Evolutionary conservation across 495 filamentous ascomycete genomes (phyloP), one percentile per base, ranked within the genome.

Genomic region (Parathielavia appendiculata): DNA sequence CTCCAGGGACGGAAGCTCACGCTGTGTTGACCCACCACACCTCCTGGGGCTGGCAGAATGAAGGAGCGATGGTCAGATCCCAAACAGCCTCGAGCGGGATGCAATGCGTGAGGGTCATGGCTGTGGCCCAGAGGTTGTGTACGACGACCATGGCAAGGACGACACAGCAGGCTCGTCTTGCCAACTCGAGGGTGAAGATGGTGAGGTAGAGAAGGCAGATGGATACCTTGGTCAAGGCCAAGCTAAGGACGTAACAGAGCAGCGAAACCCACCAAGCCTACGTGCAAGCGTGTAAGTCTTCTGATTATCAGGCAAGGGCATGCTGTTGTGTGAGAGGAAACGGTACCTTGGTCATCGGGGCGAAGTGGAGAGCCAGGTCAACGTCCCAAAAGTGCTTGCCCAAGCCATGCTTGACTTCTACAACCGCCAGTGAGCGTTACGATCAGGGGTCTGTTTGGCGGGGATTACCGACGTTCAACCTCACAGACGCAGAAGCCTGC

Each of bases 31-130:
- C 63, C 61, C 71, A 67, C 63, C 64, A 71, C 1, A 59, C 39
- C 8, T 47, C n/a, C 8, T 56, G 35, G 22, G 53, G 43, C 7
- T 69, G 59, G n/a, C 64, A 68, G 38, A 51, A 66, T 0, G 41
- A 54, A 4, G 56, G 48, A 1, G 34, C 16, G n/a, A 66, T 40
- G 0, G 35, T 41, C 0, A 7, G 8, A 47, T 75, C 64, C 72
- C 72, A 75, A 17, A 35, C 47, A 1, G 65, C 57, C 8, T 62
- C 22, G 4, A 75, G 48, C 10, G 72, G 72, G 43, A 71, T 57
- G 44, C 64, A 69, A n/a, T 23, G 17, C 0, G 70, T 69, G 36
- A 59, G 44, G 14, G 64, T 45, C 9, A 51, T 44, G 45, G 38
- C 45, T 3, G 54, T 23, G 11, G 53, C 38, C 49, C 54, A 67